These are phyloP conservation scores for Raddia distichophylla DNA, from an alignment of 176 grass and related monocot genomes.

Conservation along the genomic window DNA sequence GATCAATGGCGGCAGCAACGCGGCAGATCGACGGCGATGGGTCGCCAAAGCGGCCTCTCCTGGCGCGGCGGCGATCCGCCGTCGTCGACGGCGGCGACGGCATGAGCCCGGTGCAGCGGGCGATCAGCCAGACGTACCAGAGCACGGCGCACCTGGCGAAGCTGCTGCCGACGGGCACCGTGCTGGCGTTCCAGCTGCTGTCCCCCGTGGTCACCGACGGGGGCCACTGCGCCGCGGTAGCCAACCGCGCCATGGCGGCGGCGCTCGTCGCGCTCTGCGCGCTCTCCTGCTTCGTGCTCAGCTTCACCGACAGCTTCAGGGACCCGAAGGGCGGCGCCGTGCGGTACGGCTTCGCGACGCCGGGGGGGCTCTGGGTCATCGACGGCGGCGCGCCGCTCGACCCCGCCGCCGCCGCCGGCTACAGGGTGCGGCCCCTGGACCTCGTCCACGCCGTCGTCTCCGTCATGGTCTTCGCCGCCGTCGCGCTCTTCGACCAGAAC, in stretches of 20 bases:
- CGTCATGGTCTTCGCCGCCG: constrained; percentile 68
- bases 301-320: constrained; percentile 88
- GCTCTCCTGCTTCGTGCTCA: constrained; percentile 77
- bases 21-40: background rate
- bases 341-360: constrained; percentile 71
- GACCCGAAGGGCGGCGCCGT: constrained; percentile 60
- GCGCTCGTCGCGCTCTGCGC: constrained; percentile 70
- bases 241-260: constrained; percentile 53
- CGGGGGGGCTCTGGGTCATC: constrained; percentile 67
- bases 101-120: constrained; percentile 55
- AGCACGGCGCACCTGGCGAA: constrained; percentile 78
- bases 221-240: constrained; percentile 46
- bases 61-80: constrained; percentile 42
- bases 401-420: constrained; percentile 16
- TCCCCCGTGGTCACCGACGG: constrained; percentile 57
- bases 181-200: constrained; percentile 82
- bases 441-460: constrained; percentile 64
- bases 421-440: constrained; percentile 65
- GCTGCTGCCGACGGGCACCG: constrained; percentile 84
- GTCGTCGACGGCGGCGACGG: background rate
- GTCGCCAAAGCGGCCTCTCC: constrained; percentile 46
- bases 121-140: constrained; percentile 77
- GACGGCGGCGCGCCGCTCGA: constrained; percentile 61
- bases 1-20: background rate
- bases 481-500: constrained; percentile 85